Evolutionary conservation across 2,329 filamentous ascomycete species (phyloP).

Genomic region (Davidsoniella eucalypti): DNA sequence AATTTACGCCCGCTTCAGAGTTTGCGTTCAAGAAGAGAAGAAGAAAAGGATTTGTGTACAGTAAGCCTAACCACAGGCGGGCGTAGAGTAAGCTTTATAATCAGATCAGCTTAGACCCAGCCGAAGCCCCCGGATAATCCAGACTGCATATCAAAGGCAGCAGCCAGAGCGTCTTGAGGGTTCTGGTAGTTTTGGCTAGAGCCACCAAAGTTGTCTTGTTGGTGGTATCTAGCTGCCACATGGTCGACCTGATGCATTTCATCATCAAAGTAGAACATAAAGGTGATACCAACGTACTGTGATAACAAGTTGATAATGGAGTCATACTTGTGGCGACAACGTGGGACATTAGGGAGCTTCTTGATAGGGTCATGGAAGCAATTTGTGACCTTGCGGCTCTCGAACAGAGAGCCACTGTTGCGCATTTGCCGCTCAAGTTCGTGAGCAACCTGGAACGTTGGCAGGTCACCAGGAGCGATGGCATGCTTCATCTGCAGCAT

Average conservation of each 20-base stretch:
- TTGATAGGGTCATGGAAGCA: slow-evolving; percentile 29
- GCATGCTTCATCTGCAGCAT: slow-evolving; percentile 25
- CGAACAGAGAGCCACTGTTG: slow-evolving; percentile 21
- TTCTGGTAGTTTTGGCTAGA: not conserved
- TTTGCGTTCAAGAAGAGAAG: not conserved
- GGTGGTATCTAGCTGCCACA: slow-evolving; percentile 10
- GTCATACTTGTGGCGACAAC: slow-evolving; percentile 27
- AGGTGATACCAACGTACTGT: slow-evolving; percentile 22
- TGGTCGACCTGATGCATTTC: slow-evolving; percentile 27
- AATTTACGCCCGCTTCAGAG: no score
- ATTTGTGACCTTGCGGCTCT: slow-evolving; percentile 22
- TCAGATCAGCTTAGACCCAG: not conserved
- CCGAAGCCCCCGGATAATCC: not conserved
- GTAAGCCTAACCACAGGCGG: not conserved
- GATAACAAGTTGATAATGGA: slow-evolving; percentile 23
- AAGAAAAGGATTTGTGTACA: not conserved
- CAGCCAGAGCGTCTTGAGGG: not conserved
- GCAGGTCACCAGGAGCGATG: slow-evolving; percentile 20
- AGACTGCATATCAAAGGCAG: slow-evolving; percentile 1
- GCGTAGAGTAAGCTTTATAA: no score
- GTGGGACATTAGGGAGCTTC: slow-evolving; percentile 27
- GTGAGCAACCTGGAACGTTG: slow-evolving; percentile 21
- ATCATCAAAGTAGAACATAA: slow-evolving; percentile 28
- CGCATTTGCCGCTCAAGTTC: slow-evolving; percentile 24
- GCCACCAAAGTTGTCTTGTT: not conserved